Evolutionary conservation across 1,284 basidiomycete genomes (phyloP), one percentile per base, ranked within the genome.

Genomic region (Grifola frondosa): DNA sequence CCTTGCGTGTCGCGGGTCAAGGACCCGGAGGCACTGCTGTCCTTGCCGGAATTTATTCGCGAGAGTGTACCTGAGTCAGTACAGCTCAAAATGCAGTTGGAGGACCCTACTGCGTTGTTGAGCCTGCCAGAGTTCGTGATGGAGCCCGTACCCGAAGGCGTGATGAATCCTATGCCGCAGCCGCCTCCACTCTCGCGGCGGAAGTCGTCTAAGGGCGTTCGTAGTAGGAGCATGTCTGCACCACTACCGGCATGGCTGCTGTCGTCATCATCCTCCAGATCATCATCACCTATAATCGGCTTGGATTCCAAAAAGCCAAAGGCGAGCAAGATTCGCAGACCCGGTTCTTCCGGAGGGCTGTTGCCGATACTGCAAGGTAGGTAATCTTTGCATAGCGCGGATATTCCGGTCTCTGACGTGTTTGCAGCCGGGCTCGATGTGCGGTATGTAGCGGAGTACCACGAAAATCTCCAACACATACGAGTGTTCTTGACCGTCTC

Each of bases 401-500:
- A n/a, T 15, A 45, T n/a, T 19, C 25, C 9, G 29, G 15, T 37
- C 6, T 17, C 20, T n/a, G n/a, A 33, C 23, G 16, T 21, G 20
- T 38, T 15, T 15, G 15, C 25, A 57, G 60, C 53, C 32, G 52
- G 50, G 8, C 50, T 89, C 30, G 75, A 83, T 31, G 72, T 88
- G 10, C 64, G 71, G 13, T 92, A 88, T 57, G 76, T 93, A 23
- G 89, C 88, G 4, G 91, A 94, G 61, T 78, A 88, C 58, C 89
- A 93, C 61, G 89, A 92, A 59, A 88, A 80, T 41, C 74, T 94
- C 0, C 80, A 81, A 16, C 81, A 84, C 42, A 74, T 92, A 16
- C 71, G 90, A 29, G 75, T 89, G 7, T 88, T 90, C 60, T 63
- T 82, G 38, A 75, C 70, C 12, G 67, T 77, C 16, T 69, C 69